These are phyloP conservation scores for Tremellales sp. DNA, from an alignment of 1,284 basidiomycete species.

Conservation along the genomic window DNA sequence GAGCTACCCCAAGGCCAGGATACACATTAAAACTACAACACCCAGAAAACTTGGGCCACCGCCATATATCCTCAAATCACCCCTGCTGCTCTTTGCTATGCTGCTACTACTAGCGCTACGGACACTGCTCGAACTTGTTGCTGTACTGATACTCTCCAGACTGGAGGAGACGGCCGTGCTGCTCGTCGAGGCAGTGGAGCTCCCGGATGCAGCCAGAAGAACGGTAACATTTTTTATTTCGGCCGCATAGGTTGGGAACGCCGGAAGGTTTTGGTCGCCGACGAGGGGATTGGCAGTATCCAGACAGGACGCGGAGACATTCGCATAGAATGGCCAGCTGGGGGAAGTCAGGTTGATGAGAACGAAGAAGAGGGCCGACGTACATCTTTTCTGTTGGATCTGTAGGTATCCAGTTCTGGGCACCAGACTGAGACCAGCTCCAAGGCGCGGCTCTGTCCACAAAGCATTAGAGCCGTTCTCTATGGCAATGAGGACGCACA, in stretches of 20 bases:
- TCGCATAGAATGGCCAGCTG: conserved; percentile 24
- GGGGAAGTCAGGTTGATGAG: background rate
- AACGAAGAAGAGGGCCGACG: conserved; percentile 2
- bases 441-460: conserved; percentile 25
- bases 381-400: conserved; percentile 33
- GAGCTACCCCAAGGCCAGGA: too few species aligned
- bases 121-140: too few species aligned
- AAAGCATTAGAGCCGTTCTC: too few species aligned
- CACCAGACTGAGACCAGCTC: conserved; percentile 30
- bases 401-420: conserved; percentile 37
- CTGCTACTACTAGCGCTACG: too few species aligned
- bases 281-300: conserved; percentile 19
- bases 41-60: too few species aligned
- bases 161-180: background rate
- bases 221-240: conserved; percentile 17
- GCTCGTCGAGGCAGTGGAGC: background rate
- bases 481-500: conserved; percentile 12
- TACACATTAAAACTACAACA: too few species aligned
- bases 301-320: conserved; percentile 18
- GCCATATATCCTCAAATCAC: too few species aligned
- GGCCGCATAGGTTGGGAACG: conserved; percentile 22
- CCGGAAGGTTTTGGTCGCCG: conserved; percentile 26
- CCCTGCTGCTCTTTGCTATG: too few species aligned
- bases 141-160: too few species aligned
- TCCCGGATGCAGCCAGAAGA: background rate